Evolutionary conservation across 2,329 filamentous ascomycete genomes (phyloP).

Genomic region (Dactylonectria estremocensis): DNA sequence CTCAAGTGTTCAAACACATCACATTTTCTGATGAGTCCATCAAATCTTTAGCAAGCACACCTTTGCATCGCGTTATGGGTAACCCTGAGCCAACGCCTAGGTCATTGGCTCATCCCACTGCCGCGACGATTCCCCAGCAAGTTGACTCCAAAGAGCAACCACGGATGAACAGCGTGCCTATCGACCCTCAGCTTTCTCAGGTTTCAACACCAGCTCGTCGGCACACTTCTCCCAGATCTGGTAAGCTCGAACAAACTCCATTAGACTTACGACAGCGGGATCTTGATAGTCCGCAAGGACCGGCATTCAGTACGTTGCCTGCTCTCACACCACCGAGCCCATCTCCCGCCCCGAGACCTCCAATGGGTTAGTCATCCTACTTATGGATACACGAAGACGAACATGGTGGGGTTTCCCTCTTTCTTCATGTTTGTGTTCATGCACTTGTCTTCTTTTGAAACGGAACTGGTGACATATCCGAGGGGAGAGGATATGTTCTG

Average conservation of each 20-base stretch:
- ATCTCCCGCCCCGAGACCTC: slow-evolving; percentile 38
- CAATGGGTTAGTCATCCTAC: slow-evolving; percentile 3
- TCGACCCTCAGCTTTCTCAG: slow-evolving; percentile 2
- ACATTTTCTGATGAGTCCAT: slow-evolving; percentile 38
- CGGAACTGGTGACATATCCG: too few relatives aligned
- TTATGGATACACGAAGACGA: neutral
- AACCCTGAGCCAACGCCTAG: slow-evolving; percentile 3
- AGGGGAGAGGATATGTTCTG: too few relatives aligned
- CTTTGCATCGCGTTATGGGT: neutral
- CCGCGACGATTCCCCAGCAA: neutral
- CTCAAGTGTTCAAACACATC: slow-evolving; percentile 21
- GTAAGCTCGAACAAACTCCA: slow-evolving; percentile 18
- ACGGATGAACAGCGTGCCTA: neutral
- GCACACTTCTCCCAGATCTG: neutral
- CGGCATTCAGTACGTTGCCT: neutral
- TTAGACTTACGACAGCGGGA: neutral
- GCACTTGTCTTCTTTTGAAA: too few relatives aligned
- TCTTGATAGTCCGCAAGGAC: neutral
- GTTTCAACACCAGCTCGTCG: slow-evolving; percentile 1
- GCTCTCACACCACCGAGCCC: slow-evolving; percentile 40
- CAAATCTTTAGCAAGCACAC: slow-evolving; percentile 14
- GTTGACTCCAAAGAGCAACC: neutral
- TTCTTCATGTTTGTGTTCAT: too few relatives aligned
- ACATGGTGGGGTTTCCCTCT: neutral
- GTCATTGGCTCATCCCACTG: neutral